Conservation (phyloP, 305 asterid genomes). For the Fraxinus paxiana region DNA sequence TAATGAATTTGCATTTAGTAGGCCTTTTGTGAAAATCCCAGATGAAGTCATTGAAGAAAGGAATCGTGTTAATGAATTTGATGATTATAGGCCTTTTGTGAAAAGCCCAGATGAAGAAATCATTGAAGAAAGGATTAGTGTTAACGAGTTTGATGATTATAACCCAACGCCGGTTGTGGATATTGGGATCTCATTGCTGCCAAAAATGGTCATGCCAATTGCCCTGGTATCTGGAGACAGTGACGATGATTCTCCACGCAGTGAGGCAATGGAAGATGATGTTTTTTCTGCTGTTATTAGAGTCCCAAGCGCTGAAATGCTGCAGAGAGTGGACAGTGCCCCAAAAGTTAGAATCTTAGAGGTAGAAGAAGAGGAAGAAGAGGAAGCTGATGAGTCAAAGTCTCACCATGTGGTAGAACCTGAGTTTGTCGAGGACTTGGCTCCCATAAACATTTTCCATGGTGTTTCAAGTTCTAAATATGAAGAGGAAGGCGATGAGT, state of each 20-base stretch:
- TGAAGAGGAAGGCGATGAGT: constrained; percentile 33
- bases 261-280: constrained; percentile 45
- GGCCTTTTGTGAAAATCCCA: constrained; percentile 35
- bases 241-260: constrained; percentile 55
- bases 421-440: constrained; percentile 37
- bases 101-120: constrained; percentile 24
- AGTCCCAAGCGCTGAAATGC: constrained; percentile 37
- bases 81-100: constrained; percentile 30
- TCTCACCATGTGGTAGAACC: constrained; percentile 30
- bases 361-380: constrained; percentile 43
- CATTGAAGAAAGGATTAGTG: constrained; percentile 23
- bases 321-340: constrained; percentile 38
- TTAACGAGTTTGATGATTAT: constrained; percentile 24
- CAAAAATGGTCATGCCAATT: constrained; percentile 41
- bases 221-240: constrained; percentile 65
- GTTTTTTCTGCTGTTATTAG: constrained; percentile 37
- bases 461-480: constrained; percentile 22
- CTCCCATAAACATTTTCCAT: constrained; percentile 14
- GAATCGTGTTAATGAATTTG: constrained; percentile 26
- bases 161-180: constrained; percentile 22
- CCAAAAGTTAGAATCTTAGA: constrained; percentile 45
- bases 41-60: constrained; percentile 24
- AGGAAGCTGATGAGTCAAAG: constrained; percentile 27
- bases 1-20: constrained; percentile 12
- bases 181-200: constrained; percentile 19